Evolutionary conservation across 331 rosid species (phyloP), one percentile per base, ranked within the genome.

Genomic region (Saraca asoca): DNA sequence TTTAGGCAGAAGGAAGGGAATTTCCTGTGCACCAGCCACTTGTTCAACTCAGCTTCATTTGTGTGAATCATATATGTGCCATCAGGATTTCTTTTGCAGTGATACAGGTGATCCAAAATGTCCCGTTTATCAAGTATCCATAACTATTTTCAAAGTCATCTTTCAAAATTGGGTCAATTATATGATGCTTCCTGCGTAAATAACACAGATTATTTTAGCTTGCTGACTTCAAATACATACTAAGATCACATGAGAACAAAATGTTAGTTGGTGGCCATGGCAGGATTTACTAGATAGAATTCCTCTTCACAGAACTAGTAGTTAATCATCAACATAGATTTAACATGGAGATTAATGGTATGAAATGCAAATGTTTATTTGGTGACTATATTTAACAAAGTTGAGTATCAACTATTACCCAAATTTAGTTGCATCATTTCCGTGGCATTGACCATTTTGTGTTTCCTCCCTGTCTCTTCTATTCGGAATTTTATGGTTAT

Each of bases 91-190:
- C 69, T 10, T 42, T 17, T 57, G 66, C 56, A 52, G 51, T 51
- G 69, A 73, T 24, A 42, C 79, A 83, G 85, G 85, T 80, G 43
- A 68, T 55, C 17, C 12, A 34, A 5, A 53, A 37, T 45, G 43
- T 48, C 76, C 31, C 31, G 1, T 24, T 24, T 24, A 24, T 24
- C 31, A 24, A 24, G 31, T 24, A 3, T 24, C 31, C 3, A 24
- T 24, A 24, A 8, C 14, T 51, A 19, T n/a, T 51, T 15, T 54
- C 2, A 20, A 24, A 48, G 7, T 12, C 56, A 17, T 19, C 33
- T 54, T 16, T 69, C 16, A 13, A 37, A 42, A 0, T 67, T 67
- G 31, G 42, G 7, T 41, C 38, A 39, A 39, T 9, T 13, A 66
- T 41, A 17, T 51, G 31, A 24, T 24, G 31, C 31, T 24, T 24